Evolutionary conservation across 768 basidiomycete species (phyloP), one percentile per base, ranked within the genome.

Genomic region (Podaxis sp.): DNA sequence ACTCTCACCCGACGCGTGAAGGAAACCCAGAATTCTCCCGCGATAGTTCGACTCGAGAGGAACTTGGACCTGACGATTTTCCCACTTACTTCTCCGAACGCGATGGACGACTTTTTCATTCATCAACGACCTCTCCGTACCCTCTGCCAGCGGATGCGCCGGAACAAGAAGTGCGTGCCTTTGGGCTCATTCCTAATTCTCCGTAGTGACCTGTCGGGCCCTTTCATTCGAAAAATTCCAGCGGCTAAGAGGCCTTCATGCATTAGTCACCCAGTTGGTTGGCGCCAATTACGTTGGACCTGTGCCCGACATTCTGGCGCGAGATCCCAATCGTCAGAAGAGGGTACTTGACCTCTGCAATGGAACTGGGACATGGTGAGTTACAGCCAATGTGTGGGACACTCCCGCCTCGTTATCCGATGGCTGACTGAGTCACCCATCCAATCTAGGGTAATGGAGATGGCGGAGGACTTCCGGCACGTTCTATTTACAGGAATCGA

Each of bases 311-410:
- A 74, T 83, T 33, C 77, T 93, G 53, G 76, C 76, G 48, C 67
- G 69, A 28, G 72, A 74, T 46, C 70, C 73, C 4, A 76, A 72
- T 48, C 78, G 78, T 61, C 78, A 75, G 54, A 83, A 77, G 72
- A 79, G 80, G 63, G 88, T 80, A 49, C 78, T 94, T 53, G 92
- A 94, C 73, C 68, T 92, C n/a, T 87, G 92, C 65, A 89, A 87
- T 6, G 92, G 92, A 17, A 88, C 82, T 17, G 92, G 92, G 4
- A 75, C 70, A 74, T 94, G 92, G 92, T 90, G 65, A 59, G 82
- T 75, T 57, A 66, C 64, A 52, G 28, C 56, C 58, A 65, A 40
- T 42, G 28, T 63, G 42, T 15, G 42, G 26, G 33, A 19, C 46
- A 60, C 55, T 52, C 36, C 48, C 56, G 61, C 12, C 15, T 69